Percentiles rank a stretch among this genome's conserved stretches.
phyloP scores from a whole-genome alignment of 345 rosid genomes.

The Passiflora organensis region DNA sequence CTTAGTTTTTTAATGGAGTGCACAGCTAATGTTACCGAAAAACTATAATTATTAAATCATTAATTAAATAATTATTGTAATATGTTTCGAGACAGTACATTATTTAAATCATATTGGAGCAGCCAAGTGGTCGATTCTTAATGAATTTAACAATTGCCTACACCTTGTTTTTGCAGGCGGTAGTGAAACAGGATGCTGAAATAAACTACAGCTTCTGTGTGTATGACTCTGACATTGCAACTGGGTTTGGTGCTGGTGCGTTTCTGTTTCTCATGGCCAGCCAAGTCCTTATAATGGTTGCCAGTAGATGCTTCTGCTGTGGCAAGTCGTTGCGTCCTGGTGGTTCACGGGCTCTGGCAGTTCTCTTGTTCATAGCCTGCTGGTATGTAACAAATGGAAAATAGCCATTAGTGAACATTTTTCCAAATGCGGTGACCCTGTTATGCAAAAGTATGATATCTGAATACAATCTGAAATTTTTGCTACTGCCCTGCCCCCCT shows the following conservation, averaged over 20 bases:
- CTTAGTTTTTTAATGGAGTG: too few relatives aligned
- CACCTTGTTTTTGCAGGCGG: slow-evolving; percentile 48
- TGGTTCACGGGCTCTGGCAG: slow-evolving; percentile 83
- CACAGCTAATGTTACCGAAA: too few relatives aligned
- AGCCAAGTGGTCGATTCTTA: background rate
- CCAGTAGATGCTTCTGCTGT: slow-evolving; percentile 88
- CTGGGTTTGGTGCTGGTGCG: slow-evolving; percentile 84
- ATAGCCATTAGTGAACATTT: background rate
- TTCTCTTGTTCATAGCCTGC: slow-evolving; percentile 30
- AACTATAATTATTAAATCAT: too few relatives aligned
- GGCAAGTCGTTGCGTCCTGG: slow-evolving; percentile 75
- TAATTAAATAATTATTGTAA: too few relatives aligned
- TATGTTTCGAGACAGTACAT: background rate
- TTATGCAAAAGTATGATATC: too few relatives aligned
- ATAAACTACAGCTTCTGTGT: slow-evolving; percentile 47
- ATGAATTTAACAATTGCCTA: background rate
- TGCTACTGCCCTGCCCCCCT: slow-evolving; percentile 2
- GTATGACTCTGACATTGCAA: slow-evolving; percentile 82
- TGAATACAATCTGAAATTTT: background rate
- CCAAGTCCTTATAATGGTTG: slow-evolving; percentile 74
- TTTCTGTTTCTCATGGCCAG: slow-evolving; percentile 64
- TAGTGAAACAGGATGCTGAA: slow-evolving; percentile 43
- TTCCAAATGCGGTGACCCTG: too few relatives aligned
- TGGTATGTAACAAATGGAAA: background rate
- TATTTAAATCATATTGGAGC: background rate